A percentile compares a stretch with the other conserved stretches of the same genome.
These are phyloP conservation scores for Daldinia decipiens DNA, from an alignment of 495 filamentous ascomycete genomes.

Conservation along the genomic window DNA sequence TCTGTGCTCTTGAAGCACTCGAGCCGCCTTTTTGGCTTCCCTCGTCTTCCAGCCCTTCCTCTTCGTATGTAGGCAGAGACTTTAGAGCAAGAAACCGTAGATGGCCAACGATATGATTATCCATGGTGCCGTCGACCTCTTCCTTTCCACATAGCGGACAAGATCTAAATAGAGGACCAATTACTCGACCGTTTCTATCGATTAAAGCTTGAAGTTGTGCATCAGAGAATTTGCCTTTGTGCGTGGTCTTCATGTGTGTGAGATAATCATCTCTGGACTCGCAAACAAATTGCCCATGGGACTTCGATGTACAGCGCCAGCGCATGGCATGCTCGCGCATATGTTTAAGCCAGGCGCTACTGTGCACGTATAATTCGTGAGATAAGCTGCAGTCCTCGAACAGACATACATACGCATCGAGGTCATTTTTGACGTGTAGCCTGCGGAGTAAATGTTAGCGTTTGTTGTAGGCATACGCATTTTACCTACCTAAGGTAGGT, in stretches of 20 bases:
- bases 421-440: background rate
- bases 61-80: conserved; percentile 13
- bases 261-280: background rate
- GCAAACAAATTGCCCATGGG: background rate
- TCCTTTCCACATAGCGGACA: background rate
- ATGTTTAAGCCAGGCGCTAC: conserved; percentile 1
- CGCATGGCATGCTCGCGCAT: background rate
- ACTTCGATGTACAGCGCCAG: background rate
- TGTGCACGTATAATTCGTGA: background rate
- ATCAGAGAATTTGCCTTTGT: background rate
- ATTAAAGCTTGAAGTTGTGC: background rate
- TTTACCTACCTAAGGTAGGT: background rate
- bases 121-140: background rate
- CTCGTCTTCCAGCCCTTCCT: background rate
- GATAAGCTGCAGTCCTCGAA: background rate
- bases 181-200: background rate
- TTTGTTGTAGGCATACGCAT: background rate
- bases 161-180: background rate
- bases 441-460: background rate
- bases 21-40: background rate
- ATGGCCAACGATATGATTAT: conserved; percentile 15
- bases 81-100: conserved; percentile 19
- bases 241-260: background rate
- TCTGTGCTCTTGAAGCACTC: conserved; percentile 1
- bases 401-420: background rate